Evolutionary conservation across 495 filamentous ascomycete genomes (phyloP), one percentile per base, ranked within the genome.

Genomic region (Halenospora varia): DNA sequence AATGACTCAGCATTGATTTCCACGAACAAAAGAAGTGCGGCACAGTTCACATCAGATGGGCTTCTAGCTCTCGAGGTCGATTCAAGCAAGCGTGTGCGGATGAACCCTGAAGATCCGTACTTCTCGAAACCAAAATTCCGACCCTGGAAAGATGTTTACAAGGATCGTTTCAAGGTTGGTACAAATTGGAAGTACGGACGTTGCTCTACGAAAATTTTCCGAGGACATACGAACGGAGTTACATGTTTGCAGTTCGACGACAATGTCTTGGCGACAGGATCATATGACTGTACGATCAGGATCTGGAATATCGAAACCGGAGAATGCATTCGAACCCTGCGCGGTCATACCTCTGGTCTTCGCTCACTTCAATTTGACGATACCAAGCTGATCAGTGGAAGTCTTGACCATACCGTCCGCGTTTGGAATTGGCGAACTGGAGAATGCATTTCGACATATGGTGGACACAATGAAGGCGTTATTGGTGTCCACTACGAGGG

Each of bases 401-500:
- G 85, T 61, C 71, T 96, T 48, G 92, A 96, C 66, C 71, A 80
- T 53, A 95, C 83, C 17, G 72, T 99, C 54, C 89, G 88, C 68
- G 82, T 97, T 25, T 99, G 94, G 95, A 96, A 97, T 62, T 97
- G 92, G 91, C 81, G 88, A 41, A 97, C 92, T 0, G 94, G 94
- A 44, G 83, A 89, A 63, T 95, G 89, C 66, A 79, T 96, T 44
- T 88, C 87, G 13, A 96, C 85, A 1, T 85, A 92, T 35, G 79
- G 78, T 9, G 86, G 85, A 3, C 94, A 97, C 66, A 82, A 77
- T 9, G 85, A 80, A 41, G 92, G 91, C 11, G 83, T 99, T 18
- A 87, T 97, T 56, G 82, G 84, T 24, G 74, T 98, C 8, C 88
- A 97, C 70, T 96, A 96, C 66, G 88, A 92, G 49, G 82, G 78